Base-by-base conservation (phyloP, 495 filamentous ascomycete genomes). In the Cairneyella variabilis region DNA sequence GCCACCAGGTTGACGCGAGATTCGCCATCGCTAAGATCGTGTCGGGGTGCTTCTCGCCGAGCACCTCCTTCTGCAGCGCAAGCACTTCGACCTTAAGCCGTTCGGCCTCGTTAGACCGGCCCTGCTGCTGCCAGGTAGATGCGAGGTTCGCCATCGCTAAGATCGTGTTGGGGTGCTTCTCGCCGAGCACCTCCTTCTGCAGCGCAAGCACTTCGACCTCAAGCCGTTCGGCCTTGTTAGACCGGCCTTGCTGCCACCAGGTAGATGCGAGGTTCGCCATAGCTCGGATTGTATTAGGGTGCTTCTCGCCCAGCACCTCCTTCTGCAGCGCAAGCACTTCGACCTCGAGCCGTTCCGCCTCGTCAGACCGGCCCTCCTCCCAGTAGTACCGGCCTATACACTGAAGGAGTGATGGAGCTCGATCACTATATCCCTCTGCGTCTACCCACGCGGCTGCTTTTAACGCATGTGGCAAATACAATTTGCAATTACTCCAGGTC, bases 381-480 rank as follows among this genome's bases (percentile, higher is more conserved):
- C 20, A 44, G 47, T 59, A 62, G 30, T 49, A 58, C n/a, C 5
- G 5, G 2, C 30, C 63, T 0, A 72, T 27, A 37, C 27, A 27
- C 3, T 14, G 3, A 7, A 58, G 42, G 27, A 58, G 56, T 30
- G 5, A 4, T n/a, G 40, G 39, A n/a, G 34, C 48, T 27, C 11
- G 8, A 30, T 46, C n/a, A 3, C 30, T 40, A 22, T 52, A 52
- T 10, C 30, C 40, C 26, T 57, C 37, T 39, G 42, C 23, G 36
- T 54, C 37, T 25, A 3, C 4, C 41, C 28, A 62, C 1, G 36
- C 22, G 23, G 66, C 43, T 4, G 66, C 69, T 12, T 60, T 62
- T 39, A 64, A 55, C 14, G 61, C 67, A 54, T 78, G 74, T 3
- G 75, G 64, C 22, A 70, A 63, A 39, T 71, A 67, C 7, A 55